These are phyloP conservation scores for Pleodorina starrii DNA, from an alignment of 139 green algal genomes.

Conservation along the genomic window DNA sequence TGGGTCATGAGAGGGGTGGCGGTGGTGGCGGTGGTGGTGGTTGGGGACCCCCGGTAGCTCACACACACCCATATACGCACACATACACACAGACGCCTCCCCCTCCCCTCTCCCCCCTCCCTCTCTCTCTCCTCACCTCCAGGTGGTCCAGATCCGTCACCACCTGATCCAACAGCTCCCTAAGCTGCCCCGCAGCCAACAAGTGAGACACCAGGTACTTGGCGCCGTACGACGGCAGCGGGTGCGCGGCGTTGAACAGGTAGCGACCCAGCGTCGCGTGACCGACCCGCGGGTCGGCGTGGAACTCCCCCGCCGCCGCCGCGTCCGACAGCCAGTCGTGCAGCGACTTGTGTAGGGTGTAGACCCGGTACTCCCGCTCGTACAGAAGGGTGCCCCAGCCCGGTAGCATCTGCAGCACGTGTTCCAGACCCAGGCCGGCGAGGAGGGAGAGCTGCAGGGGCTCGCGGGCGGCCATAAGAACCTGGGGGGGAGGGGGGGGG, in stretches of 20 bases:
- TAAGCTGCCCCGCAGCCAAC: constrained; percentile 25
- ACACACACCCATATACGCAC: no score
- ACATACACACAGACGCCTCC: no score
- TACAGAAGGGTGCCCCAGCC: constrained; percentile 44
- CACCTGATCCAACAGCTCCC: constrained; percentile 43
- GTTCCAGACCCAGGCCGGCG: constrained; percentile 37
- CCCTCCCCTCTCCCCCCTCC: neutral
- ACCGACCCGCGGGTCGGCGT: constrained; percentile 38
- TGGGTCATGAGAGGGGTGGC: no score
- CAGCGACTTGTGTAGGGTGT: constrained; percentile 46
- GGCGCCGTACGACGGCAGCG: constrained; percentile 42
- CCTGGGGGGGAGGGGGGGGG: neutral
- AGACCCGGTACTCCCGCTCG: constrained; percentile 44
- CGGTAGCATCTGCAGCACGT: constrained; percentile 32
- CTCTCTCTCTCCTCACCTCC: neutral
- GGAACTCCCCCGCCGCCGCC: neutral
- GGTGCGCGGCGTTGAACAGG: constrained; percentile 48
- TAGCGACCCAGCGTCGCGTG: constrained; percentile 44
- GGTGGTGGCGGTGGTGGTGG: no score
- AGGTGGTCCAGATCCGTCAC: constrained; percentile 49
- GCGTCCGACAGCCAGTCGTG: constrained; percentile 38
- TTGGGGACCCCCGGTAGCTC: no score
- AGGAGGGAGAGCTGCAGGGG: constrained; percentile 46
- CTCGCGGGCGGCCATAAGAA: constrained; percentile 44
- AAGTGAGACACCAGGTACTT: constrained; percentile 48